phyloP scores from a whole-genome alignment of 805 yeast genomes.

The Cyberlindnera misumaiensis region DNA sequence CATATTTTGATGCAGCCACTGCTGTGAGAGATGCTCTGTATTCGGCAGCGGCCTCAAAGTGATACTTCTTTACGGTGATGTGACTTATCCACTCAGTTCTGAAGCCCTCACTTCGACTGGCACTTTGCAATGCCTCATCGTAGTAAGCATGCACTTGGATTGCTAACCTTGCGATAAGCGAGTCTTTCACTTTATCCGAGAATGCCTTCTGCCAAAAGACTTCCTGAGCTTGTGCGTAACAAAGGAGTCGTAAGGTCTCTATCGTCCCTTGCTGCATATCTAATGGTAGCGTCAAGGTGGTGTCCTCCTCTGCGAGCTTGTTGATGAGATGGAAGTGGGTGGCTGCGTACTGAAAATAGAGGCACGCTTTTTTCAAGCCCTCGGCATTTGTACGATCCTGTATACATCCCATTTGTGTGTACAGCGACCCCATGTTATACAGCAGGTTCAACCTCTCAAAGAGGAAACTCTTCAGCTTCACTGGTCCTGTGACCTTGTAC shows the following conservation, averaged over 20 bases:
- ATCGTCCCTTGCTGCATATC: slow-evolving; percentile 49
- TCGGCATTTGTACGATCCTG: slow-evolving; percentile 39
- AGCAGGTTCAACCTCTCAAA: slow-evolving; percentile 59
- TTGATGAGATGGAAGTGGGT: slow-evolving; percentile 69
- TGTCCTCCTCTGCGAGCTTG: slow-evolving; percentile 32
- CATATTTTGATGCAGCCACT: slow-evolving; percentile 48
- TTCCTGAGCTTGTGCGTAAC: slow-evolving; percentile 86
- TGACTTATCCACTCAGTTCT: slow-evolving; percentile 61
- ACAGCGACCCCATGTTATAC: slow-evolving; percentile 63
- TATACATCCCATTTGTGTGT: slow-evolving; percentile 47
- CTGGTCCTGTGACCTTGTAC: slow-evolving; percentile 42
- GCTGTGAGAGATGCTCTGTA: slow-evolving; percentile 51
- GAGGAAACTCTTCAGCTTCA: slow-evolving; percentile 38
- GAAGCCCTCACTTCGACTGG: slow-evolving; percentile 43
- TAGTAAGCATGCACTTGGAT: slow-evolving; percentile 57
- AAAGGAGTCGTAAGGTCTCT: slow-evolving; percentile 41
- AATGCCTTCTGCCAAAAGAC: slow-evolving; percentile 73
- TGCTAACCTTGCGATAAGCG: slow-evolving; percentile 58
- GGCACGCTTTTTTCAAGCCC: slow-evolving; percentile 56
- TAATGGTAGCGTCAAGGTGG: slow-evolving; percentile 24
- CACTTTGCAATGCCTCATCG: slow-evolving; percentile 33
- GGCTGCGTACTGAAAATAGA: slow-evolving; percentile 63
- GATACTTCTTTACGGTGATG: slow-evolving; percentile 48
- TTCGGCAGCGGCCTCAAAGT: slow-evolving; percentile 67
- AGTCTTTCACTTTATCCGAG: slow-evolving; percentile 42